Conservation (phyloP, 2,329 filamentous ascomycete genomes). For the Xylariales sp. region DNA sequence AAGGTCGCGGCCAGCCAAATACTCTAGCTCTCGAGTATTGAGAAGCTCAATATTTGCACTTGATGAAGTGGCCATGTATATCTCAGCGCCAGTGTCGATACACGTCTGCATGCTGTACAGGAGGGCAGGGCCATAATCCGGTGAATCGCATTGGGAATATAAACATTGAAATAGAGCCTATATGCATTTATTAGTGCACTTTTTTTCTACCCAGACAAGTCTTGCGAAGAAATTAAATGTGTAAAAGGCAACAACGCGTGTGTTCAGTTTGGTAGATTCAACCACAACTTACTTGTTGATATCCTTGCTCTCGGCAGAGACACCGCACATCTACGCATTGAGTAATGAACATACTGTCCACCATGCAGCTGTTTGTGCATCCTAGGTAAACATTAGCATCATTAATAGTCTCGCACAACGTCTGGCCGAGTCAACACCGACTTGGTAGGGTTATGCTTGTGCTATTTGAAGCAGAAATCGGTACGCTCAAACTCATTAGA, state of each 20-base stretch:
- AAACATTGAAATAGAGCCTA: constrained; percentile 26
- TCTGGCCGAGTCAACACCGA: neutral
- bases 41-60: constrained; percentile 18
- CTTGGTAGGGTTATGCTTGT: constrained; percentile 2
- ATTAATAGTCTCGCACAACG: neutral
- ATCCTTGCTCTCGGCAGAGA: constrained; percentile 23
- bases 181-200: no score
- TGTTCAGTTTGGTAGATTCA: neutral
- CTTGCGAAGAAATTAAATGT: no score
- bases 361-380: constrained; percentile 23
- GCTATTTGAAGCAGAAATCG: constrained; percentile 2
- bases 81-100: constrained; percentile 22
- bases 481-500: no score
- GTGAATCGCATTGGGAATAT: constrained; percentile 25
- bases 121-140: constrained; percentile 22
- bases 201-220: no score
- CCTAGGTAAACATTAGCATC: constrained; percentile 8
- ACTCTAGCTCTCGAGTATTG: constrained; percentile 20
- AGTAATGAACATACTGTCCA: constrained; percentile 26
- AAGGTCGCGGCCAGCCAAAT: constrained; percentile 22
- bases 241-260: neutral
- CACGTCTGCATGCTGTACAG: constrained; percentile 22
- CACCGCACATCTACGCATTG: constrained; percentile 24
- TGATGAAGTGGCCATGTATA: constrained; percentile 22
- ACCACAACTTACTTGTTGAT: constrained; percentile 17